Percentiles rank a stretch among this genome's conserved stretches.
Evolutionary conservation across 1,284 basidiomycete genomes (phyloP).

Genomic region (Moesziomyces sp.): DNA sequence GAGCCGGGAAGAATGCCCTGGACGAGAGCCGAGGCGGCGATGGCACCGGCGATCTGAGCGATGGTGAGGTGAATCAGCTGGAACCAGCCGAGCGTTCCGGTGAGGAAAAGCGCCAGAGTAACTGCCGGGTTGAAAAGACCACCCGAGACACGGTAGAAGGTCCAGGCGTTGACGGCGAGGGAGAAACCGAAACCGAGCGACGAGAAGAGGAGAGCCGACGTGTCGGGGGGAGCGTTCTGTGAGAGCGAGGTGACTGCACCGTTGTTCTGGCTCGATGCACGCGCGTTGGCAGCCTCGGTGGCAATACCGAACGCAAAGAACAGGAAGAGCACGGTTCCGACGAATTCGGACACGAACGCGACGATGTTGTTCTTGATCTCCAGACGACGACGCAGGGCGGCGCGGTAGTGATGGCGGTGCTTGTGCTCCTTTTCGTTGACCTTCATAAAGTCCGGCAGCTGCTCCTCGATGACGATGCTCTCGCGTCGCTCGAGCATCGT

Average conservation of each 20-base stretch:
- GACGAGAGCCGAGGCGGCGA: constrained; percentile 70
- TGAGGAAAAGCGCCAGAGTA: constrained; percentile 70
- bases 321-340: constrained; percentile 69
- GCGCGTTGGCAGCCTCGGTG: constrained; percentile 40
- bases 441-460: constrained; percentile 47
- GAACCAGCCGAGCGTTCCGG: constrained; percentile 69
- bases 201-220: constrained; percentile 69
- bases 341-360: constrained; percentile 70
- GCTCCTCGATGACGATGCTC: constrained; percentile 36
- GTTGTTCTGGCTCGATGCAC: constrained; percentile 23
- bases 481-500: constrained; percentile 33
- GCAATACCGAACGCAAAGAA: constrained; percentile 59
- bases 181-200: constrained; percentile 70
- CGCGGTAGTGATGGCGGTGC: constrained; percentile 45
- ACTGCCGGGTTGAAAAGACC: constrained; percentile 69
- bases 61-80: constrained; percentile 69
- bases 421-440: constrained; percentile 45
- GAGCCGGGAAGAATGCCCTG: constrained; percentile 68
- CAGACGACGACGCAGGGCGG: constrained; percentile 27
- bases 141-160: constrained; percentile 51
- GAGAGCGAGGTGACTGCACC: constrained; percentile 23
- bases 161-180: constrained; percentile 58
- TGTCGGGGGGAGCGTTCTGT: constrained; percentile 38
- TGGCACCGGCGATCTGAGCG: constrained; percentile 70
- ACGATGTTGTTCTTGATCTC: constrained; percentile 72